Evolutionary conservation across 2,329 filamentous ascomycete genomes (phyloP).

Genomic region (Trichoderma sp.): DNA sequence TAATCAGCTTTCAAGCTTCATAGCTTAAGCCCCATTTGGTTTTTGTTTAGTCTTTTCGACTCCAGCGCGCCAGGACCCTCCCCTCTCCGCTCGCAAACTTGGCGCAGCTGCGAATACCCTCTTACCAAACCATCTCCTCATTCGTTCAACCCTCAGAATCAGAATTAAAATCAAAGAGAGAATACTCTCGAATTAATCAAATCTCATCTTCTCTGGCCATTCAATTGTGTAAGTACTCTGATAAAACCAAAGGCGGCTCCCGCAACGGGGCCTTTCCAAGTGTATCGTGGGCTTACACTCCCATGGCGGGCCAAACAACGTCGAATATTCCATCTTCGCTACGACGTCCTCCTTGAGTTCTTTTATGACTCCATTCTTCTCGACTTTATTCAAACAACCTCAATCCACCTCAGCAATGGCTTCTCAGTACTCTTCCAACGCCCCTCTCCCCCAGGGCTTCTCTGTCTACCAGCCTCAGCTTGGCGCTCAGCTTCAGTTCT

Average conservation of each 20-base stretch:
- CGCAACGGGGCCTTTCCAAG: not conserved
- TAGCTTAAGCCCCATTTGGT: not conserved
- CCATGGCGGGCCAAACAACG: constrained; percentile 15
- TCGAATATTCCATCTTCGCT: not conserved
- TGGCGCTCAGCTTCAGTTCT: constrained; percentile 62
- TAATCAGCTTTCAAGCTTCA: not conserved
- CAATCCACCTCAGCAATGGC: constrained; percentile 32
- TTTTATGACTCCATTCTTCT: not conserved
- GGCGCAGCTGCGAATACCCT: constrained; percentile 21
- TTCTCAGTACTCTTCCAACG: constrained; percentile 24
- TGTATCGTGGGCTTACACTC: constrained; percentile 21
- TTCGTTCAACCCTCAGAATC: constrained; percentile 6
- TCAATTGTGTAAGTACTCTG: constrained; percentile 18
- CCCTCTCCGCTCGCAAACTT: constrained; percentile 7
- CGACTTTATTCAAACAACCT: not conserved
- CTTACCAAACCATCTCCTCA: not conserved
- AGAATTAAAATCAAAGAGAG: not conserved
- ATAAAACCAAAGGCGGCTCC: not conserved
- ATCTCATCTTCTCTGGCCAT: not conserved
- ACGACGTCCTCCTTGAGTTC: not conserved
- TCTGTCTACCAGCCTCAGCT: constrained; percentile 61
- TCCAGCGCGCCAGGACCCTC: constrained; percentile 19
- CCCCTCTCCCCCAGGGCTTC: constrained; percentile 49
- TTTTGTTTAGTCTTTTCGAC: not conserved
- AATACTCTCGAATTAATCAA: not conserved